Conservation (phyloP, 1,284 basidiomycete genomes). For the Papiliotrema flavescens region DNA sequence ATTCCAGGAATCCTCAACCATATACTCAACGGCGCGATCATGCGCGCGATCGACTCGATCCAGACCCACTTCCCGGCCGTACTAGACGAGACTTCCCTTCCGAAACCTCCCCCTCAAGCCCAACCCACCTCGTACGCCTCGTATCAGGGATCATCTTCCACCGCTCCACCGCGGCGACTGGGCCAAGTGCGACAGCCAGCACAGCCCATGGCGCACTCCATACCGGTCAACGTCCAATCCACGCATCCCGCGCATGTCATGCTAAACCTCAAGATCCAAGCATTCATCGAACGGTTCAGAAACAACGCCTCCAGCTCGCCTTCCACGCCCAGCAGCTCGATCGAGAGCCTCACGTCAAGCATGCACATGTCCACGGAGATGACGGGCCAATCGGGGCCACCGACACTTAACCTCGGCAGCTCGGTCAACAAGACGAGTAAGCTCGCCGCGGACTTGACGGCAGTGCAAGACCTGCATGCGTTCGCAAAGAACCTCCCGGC, state of each 20-base stretch:
- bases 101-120: background rate
- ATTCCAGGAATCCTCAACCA: slow-evolving; percentile 36
- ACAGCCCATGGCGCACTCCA: slow-evolving; percentile 8
- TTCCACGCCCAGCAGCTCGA: slow-evolving; percentile 26
- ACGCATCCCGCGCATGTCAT: slow-evolving; percentile 34
- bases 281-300: slow-evolving; percentile 37
- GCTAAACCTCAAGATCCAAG: slow-evolving; percentile 43
- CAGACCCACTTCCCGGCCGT: slow-evolving; percentile 38
- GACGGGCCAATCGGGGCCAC: background rate
- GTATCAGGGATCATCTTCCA: background rate
- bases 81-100: slow-evolving; percentile 14
- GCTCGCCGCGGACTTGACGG: slow-evolving; percentile 25
- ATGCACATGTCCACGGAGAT: slow-evolving; percentile 6
- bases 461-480: slow-evolving; percentile 35
- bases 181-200: too few species aligned
- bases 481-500: slow-evolving; percentile 37
- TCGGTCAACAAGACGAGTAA: background rate
- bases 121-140: background rate
- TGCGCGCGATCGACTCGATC: slow-evolving; percentile 32
- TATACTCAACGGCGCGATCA: slow-evolving; percentile 39
- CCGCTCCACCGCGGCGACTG: too few species aligned
- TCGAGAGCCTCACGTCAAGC: slow-evolving; percentile 24
- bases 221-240: slow-evolving; percentile 30
- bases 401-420: background rate
- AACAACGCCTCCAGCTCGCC: slow-evolving; percentile 23